phyloP scores from a whole-genome alignment of 805 yeast species.

The Scheffersomyces stipitis region DNA sequence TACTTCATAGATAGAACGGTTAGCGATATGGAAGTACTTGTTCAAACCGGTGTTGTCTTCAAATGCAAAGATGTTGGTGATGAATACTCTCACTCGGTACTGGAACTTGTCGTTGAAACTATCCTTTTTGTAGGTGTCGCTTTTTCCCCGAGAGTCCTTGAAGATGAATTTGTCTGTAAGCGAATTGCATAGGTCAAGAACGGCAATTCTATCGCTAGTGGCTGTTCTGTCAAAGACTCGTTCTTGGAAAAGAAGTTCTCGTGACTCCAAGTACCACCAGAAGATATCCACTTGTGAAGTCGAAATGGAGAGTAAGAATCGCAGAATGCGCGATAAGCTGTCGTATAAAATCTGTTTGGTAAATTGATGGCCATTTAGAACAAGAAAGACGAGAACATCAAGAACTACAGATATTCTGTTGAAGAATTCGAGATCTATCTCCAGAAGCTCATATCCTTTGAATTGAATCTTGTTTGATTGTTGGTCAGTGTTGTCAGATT shows the following conservation, averaged over 20 bases:
- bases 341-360: conserved; percentile 26
- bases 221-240: conserved; percentile 26
- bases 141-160: conserved; percentile 17
- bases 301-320: conserved; percentile 20
- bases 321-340: conserved; percentile 22
- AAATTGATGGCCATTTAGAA: conserved; percentile 10
- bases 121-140: conserved; percentile 35
- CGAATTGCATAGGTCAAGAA: conserved; percentile 39
- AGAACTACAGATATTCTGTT: conserved; percentile 21
- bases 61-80: conserved; percentile 31
- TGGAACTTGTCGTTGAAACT: conserved; percentile 39
- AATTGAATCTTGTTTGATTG: not conserved
- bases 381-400: conserved; percentile 26
- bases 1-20: conserved; percentile 24
- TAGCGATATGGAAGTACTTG: conserved; percentile 34
- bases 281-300: conserved; percentile 22
- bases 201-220: conserved; percentile 36
- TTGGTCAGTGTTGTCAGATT: not conserved
- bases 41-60: conserved; percentile 48
- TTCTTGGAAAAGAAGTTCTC: conserved; percentile 20
- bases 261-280: conserved; percentile 39
- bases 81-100: conserved; percentile 33
- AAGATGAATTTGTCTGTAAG: conserved; percentile 32
- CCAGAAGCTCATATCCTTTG: conserved; percentile 2
- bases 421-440: conserved; percentile 8